phyloP scores from a whole-genome alignment of 345 rosid genomes.

The Eutrema yunnanense region DNA sequence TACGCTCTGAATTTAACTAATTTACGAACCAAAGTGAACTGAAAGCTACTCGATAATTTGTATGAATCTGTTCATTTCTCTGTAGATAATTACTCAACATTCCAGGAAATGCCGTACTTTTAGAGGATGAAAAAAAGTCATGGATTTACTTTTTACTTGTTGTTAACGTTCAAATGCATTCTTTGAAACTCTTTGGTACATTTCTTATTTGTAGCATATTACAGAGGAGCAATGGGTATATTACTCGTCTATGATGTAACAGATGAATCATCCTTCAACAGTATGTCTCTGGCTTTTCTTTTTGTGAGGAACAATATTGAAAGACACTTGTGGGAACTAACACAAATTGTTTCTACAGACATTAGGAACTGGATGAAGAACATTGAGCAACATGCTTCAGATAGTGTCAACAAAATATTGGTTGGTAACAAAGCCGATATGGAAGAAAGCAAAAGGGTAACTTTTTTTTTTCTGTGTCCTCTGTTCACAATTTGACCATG shows the following conservation, averaged over 20 bases:
- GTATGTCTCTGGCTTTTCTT: conserved; percentile 33
- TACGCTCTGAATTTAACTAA: neutral
- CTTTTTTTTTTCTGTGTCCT: neutral
- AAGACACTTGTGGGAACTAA: neutral
- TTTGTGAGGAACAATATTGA: neutral
- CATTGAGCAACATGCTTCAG: conserved; percentile 65
- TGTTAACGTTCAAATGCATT: neutral
- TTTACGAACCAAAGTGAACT: neutral
- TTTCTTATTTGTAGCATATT: conserved; percentile 53
- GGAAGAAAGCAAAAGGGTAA: conserved; percentile 70
- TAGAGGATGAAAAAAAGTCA: neutral
- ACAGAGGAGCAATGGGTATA: conserved; percentile 96
- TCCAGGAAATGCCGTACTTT: neutral
- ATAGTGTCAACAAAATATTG: conserved; percentile 54
- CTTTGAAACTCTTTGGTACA: neutral
- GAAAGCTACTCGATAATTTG: neutral
- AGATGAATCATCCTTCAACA: conserved; percentile 88
- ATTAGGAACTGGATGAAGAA: conserved; percentile 67
- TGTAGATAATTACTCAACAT: neutral
- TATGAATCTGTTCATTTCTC: neutral
- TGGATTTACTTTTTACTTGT: neutral
- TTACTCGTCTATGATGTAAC: conserved; percentile 89
- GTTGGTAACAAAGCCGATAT: conserved; percentile 69
- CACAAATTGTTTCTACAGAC: conserved; percentile 21
- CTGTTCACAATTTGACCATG: neutral